Base-by-base conservation (phyloP, 2,329 filamentous ascomycete genomes). In the Colletotrichum gloeosporioides region DNA sequence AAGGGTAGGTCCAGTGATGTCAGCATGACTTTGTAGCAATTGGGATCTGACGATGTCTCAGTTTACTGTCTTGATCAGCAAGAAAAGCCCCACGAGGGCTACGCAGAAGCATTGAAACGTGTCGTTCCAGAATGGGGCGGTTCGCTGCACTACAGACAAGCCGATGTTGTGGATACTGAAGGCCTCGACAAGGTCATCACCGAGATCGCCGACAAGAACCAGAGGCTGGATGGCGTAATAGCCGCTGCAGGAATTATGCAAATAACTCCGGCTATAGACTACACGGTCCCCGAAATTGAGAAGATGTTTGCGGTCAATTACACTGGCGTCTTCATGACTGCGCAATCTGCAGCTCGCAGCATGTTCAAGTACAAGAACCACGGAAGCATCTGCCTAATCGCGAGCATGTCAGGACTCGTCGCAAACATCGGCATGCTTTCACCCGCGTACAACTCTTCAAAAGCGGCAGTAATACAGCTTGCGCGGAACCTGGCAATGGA, bases 251-350 rank as follows among this genome's bases (percentile, higher is more conserved):
- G 92, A 2, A 87, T 92, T 55, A 92, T 95, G 83, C 92, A 95
- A 82, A 90, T 95, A 22, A 22, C 22, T 22, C 22, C 22, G 22
- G 93, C 93, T 4, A 83, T 94, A 57, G 93, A 95, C 34, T 95
- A 95, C 81, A 88, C 87, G 27, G 89, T 92, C 59, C 86, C 82
- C 3, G 83, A 87, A 71, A 81, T 92, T 85, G 87, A 91, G 79
- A 89, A 92, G 84, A 92, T 95, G 82, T 88, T 95, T 80, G 87
- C 92, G 80, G 91, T 94, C 78, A 94, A 96, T 85, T 87, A 94
- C 82, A 94, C 89, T 29, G 94, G 93, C 31, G 92, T 91, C 29
- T 91, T 92, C 85, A 88, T 93, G 87, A 95, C 93, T 79, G 94
- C 93, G 32, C 92, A 93, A 82, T 92, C 93, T 27, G 92, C 92